phyloP scores from a whole-genome alignment of 2,329 filamentous ascomycete genomes.

The Acephala macrosclerotiorum region DNA sequence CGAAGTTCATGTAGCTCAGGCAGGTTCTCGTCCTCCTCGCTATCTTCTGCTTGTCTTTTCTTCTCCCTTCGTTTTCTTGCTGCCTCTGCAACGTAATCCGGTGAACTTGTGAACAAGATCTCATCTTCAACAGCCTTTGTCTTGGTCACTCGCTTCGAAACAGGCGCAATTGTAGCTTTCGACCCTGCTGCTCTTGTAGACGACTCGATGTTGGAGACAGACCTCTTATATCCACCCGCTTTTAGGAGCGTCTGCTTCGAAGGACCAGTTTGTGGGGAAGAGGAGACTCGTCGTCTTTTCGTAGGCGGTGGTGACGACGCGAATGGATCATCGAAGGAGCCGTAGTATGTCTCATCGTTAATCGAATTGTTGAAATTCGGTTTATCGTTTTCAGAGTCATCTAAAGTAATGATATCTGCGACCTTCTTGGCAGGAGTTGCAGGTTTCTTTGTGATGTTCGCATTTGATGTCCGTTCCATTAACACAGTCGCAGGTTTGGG shows the following conservation, averaged over 20 bases:
- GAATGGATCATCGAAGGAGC: slow-evolving; percentile 19
- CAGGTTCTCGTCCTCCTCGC: slow-evolving; percentile 27
- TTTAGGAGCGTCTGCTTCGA: slow-evolving; percentile 10
- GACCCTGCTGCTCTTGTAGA: slow-evolving; percentile 40
- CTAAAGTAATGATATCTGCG: slow-evolving; percentile 45
- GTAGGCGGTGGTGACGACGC: slow-evolving; percentile 31
- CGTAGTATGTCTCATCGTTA: no score
- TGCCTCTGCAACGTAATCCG: slow-evolving; percentile 34
- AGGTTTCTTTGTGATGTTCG: not conserved
- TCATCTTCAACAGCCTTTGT: slow-evolving; percentile 37
- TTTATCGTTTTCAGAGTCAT: slow-evolving; percentile 53
- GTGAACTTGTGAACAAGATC: slow-evolving; percentile 43
- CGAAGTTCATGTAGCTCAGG: slow-evolving; percentile 3
- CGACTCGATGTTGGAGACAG: slow-evolving; percentile 47
- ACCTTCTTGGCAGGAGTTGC: not conserved
- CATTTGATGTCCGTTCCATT: not conserved
- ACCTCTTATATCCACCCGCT: slow-evolving; percentile 28
- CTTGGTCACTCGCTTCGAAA: slow-evolving; percentile 47
- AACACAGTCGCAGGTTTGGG: slow-evolving; percentile 5
- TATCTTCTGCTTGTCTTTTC: slow-evolving; percentile 14
- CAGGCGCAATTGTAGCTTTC: slow-evolving; percentile 25
- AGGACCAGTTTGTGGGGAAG: slow-evolving; percentile 23
- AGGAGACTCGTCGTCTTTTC: slow-evolving; percentile 44
- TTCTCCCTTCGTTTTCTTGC: slow-evolving; percentile 29
- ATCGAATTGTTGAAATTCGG: not conserved